These are phyloP conservation scores for Fomitopsis pulvina DNA, from an alignment of 768 basidiomycete genomes.

Conservation along the genomic window DNA sequence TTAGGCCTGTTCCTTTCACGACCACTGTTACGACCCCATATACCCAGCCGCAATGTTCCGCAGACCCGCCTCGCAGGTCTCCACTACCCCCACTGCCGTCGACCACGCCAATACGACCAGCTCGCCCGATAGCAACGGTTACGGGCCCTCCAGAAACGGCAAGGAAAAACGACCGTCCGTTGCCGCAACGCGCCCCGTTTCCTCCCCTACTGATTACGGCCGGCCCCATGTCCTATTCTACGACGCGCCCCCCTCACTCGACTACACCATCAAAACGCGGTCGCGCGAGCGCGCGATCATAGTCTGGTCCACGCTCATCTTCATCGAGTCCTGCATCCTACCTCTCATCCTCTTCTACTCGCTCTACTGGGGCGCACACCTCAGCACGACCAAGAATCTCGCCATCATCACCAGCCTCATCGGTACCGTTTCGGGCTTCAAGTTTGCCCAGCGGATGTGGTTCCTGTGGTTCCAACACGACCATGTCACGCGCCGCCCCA, in stretches of 20 bases:
- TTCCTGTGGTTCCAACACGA: conserved; percentile 19
- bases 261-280: conserved; percentile 21
- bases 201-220: not conserved
- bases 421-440: conserved; percentile 25
- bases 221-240: not conserved
- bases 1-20: not conserved
- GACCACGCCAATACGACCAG: not conserved
- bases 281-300: conserved; percentile 19
- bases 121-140: not conserved
- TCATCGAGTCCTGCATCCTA: conserved; percentile 24
- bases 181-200: not conserved
- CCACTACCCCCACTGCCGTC: not conserved
- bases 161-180: not conserved
- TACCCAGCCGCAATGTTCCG: not conserved
- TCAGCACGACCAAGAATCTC: conserved; percentile 23
- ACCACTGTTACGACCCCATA: not conserved
- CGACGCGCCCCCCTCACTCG: conserved; percentile 17
- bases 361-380: conserved; percentile 24
- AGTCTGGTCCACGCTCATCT: conserved; percentile 22
- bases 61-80: not conserved
- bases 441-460: conserved; percentile 20
- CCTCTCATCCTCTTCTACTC: conserved; percentile 26
- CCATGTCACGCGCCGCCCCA: conserved; percentile 19
- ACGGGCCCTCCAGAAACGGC: not conserved
- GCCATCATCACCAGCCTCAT: conserved; percentile 27